Percentiles rank a stretch among this genome's conserved stretches.
These are phyloP conservation scores for Trichosanthes cucumerina DNA, from an alignment of 306 rosid genomes.

Conservation along the genomic window DNA sequence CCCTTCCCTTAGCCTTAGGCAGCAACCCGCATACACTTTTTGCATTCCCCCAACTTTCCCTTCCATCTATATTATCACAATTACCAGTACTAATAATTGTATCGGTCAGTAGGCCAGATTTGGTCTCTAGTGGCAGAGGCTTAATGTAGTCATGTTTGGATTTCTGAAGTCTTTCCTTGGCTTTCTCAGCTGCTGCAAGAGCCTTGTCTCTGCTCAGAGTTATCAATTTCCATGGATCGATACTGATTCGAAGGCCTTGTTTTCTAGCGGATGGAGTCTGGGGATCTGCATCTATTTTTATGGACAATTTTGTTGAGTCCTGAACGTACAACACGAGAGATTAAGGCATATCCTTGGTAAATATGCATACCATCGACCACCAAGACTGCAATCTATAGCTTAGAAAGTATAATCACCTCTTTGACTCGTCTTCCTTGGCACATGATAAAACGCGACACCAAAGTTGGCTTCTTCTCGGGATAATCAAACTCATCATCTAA, in stretches of 20 bases:
- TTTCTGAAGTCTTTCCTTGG: slow-evolving; percentile 54
- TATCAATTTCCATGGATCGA: slow-evolving; percentile 78
- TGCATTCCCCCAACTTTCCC: not conserved
- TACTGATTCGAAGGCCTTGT: slow-evolving; percentile 55
- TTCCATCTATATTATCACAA: not conserved
- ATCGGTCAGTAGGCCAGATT: slow-evolving; percentile 32
- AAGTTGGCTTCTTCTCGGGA: slow-evolving; percentile 55
- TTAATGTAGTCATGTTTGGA: slow-evolving; percentile 41
- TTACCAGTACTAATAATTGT: not conserved
- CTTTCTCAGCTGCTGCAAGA: slow-evolving; percentile 63
- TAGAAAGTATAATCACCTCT: slow-evolving; percentile 28
- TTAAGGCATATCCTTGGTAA: not conserved
- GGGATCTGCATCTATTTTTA: slow-evolving; percentile 65
- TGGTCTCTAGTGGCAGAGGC: slow-evolving; percentile 79
- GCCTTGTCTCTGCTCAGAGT: slow-evolving; percentile 82
- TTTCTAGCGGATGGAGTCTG: slow-evolving; percentile 29
- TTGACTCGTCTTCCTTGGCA: slow-evolving; percentile 38
- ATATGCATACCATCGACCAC: not conserved
- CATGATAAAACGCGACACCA: slow-evolving; percentile 44
- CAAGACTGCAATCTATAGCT: not conserved
- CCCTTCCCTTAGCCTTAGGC: slow-evolving; percentile 29
- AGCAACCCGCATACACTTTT: not conserved
- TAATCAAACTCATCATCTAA: slow-evolving; percentile 84
- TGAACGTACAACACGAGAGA: slow-evolving; percentile 12
- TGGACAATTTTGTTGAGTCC: slow-evolving; percentile 56